Evolutionary conservation across 192 early-diverging fungal genomes (phyloP).

Genomic region (Fimicolochytrium jonesii): DNA sequence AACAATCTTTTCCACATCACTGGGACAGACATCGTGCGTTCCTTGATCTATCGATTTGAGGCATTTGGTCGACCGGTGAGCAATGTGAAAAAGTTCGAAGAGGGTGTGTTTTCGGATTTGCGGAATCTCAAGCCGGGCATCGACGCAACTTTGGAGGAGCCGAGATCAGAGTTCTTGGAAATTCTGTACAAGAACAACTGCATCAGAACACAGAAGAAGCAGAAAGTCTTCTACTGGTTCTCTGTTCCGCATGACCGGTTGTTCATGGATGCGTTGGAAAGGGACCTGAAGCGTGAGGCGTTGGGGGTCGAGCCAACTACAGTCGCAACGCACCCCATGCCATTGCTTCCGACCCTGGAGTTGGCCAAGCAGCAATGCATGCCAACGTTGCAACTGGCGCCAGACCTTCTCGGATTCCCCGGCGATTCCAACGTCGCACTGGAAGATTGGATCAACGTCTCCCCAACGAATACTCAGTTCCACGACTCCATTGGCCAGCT

Average conservation of each 20-base stretch:
- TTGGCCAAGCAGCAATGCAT: slow-evolving; percentile 60
- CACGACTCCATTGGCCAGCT: slow-evolving; percentile 23
- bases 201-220: slow-evolving; percentile 98
- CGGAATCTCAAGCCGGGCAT: slow-evolving; percentile 91
- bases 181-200: slow-evolving; percentile 94
- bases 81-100: slow-evolving; percentile 96
- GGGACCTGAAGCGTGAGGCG: slow-evolving; percentile 92
- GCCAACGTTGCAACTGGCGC: slow-evolving; percentile 53
- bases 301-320: slow-evolving; percentile 82
- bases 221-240: slow-evolving; percentile 99
- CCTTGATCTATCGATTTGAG: slow-evolving; percentile 86
- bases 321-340: slow-evolving; percentile 37
- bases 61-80: slow-evolving; percentile 81
- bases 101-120: slow-evolving; percentile 95
- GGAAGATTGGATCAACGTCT: slow-evolving; percentile 22
- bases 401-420: slow-evolving; percentile 16
- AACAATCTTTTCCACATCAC: slow-evolving; percentile 92
- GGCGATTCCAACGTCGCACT: slow-evolving; percentile 8
- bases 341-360: slow-evolving; percentile 32
- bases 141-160: slow-evolving; percentile 90
- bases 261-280: slow-evolving; percentile 92
- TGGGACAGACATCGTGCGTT: slow-evolving; percentile 92
- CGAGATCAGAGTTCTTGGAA: slow-evolving; percentile 89
- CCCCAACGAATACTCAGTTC: slow-evolving; percentile 18
- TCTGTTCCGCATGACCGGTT: slow-evolving; percentile 91